phyloP scores from a whole-genome alignment of 345 rosid species.

The Hibiscus mutabilis region DNA sequence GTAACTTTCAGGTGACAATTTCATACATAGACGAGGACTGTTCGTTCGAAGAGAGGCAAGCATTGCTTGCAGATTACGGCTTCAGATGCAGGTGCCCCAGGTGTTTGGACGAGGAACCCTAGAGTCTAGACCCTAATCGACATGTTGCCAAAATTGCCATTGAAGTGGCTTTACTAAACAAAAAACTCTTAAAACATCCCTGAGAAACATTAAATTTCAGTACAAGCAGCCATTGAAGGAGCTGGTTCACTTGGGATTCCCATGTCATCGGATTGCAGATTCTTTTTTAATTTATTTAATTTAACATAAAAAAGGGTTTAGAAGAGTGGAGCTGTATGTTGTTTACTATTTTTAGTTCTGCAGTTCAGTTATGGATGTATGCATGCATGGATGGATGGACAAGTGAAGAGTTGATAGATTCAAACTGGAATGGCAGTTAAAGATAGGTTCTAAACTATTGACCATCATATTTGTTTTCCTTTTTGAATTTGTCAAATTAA shows the following conservation, averaged over 20 bases:
- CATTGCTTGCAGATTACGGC: conserved; percentile 72
- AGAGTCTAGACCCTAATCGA: neutral
- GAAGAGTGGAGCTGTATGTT: too few relatives aligned
- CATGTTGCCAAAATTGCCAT: neutral
- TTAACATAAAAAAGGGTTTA: too few relatives aligned
- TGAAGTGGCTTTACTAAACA: neutral
- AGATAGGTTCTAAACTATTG: too few relatives aligned
- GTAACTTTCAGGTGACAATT: conserved; percentile 50
- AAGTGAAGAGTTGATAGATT: too few relatives aligned
- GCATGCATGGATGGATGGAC: too few relatives aligned
- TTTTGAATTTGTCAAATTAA: too few relatives aligned
- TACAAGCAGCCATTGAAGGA: neutral
- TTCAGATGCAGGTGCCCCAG: conserved; percentile 62
- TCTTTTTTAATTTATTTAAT: too few relatives aligned
- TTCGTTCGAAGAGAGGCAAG: conserved; percentile 56
- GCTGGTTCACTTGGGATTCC: neutral
- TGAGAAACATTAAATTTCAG: neutral
- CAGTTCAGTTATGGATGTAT: too few relatives aligned
- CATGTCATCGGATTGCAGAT: neutral
- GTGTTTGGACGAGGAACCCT: conserved; percentile 45
- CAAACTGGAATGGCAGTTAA: too few relatives aligned
- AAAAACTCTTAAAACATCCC: neutral
- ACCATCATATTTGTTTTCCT: too few relatives aligned
- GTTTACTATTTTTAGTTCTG: too few relatives aligned
- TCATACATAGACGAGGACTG: conserved; percentile 85